Percentiles rank a stretch among this genome's conserved stretches.
Conservation (phyloP, 2,329 filamentous ascomycete species). For the Colletotrichum euphorbiae region DNA sequence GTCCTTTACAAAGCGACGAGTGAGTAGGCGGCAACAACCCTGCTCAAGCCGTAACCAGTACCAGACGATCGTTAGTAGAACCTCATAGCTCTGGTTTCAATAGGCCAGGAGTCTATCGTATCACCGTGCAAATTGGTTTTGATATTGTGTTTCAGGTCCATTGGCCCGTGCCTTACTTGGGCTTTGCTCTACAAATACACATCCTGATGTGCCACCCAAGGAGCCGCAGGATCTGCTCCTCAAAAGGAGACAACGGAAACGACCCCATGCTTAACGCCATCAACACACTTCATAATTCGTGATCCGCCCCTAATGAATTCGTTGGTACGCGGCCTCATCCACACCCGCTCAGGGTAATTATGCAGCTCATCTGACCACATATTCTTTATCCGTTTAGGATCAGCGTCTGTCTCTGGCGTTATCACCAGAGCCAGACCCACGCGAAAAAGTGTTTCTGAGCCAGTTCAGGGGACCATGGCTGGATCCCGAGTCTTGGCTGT, state of each 20-base stretch:
- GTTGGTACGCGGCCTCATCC: not conserved
- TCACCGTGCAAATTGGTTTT: too few species aligned
- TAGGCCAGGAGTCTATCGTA: too few species aligned
- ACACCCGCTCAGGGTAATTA: not conserved
- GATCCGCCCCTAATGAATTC: not conserved
- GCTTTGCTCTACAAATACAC: conserved; percentile 28
- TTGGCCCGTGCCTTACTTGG: conserved; percentile 1
- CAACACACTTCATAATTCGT: conserved; percentile 37
- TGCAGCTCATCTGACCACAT: not conserved
- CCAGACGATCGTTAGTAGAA: too few species aligned
- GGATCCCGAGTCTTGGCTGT: conserved; percentile 47
- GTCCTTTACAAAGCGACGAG: too few species aligned
- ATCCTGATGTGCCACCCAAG: not conserved
- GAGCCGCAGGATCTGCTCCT: not conserved
- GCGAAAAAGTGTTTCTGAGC: conserved; percentile 56
- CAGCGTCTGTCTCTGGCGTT: conserved; percentile 25
- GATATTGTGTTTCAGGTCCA: not conserved
- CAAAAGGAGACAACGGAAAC: not conserved
- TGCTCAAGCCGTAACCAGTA: too few species aligned
- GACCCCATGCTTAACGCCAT: conserved; percentile 35
- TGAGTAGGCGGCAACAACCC: too few species aligned
- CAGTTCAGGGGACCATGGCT: conserved; percentile 55
- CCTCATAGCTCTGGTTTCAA: too few species aligned
- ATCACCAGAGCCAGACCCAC: conserved; percentile 39
- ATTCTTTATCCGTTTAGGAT: not conserved